phyloP scores from a whole-genome alignment of 2,329 filamentous ascomycete genomes.

The Botrytis hyacinthi region DNA sequence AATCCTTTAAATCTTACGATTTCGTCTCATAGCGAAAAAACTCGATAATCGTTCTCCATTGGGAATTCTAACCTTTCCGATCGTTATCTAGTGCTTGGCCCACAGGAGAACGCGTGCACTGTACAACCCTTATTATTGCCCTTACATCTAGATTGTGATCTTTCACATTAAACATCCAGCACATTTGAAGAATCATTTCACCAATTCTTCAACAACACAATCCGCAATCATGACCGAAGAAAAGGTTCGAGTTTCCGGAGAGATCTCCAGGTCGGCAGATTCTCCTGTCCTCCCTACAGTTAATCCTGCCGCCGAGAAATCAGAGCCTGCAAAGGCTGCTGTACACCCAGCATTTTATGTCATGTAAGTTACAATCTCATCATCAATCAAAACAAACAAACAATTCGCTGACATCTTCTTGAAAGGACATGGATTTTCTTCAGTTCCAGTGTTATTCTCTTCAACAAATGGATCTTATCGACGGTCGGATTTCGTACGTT shows the following conservation, averaged over 20 bases:
- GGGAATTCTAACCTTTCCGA: conserved; percentile 6
- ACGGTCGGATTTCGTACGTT: conserved; percentile 77
- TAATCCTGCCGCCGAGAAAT: conserved; percentile 67
- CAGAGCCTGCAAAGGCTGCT: conserved; percentile 47
- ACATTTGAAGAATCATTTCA: background rate
- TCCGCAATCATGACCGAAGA: conserved; percentile 63
- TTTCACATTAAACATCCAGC: background rate
- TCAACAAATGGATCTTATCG: conserved; percentile 98
- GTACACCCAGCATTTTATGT: conserved; percentile 75
- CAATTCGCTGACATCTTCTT: conserved; percentile 28
- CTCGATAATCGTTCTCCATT: background rate
- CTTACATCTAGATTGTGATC: background rate
- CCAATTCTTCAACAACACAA: background rate
- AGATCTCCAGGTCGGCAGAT: conserved; percentile 59
- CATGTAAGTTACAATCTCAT: conserved; percentile 46
- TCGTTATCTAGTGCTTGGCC: conserved; percentile 22
- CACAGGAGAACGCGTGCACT: conserved; percentile 6
- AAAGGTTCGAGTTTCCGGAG: conserved; percentile 81
- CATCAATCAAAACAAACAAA: background rate
- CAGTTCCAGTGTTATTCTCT: conserved; percentile 92
- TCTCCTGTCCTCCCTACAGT: conserved; percentile 72
- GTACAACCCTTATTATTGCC: background rate
- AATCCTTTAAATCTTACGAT: background rate
- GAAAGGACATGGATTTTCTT: conserved; percentile 83
- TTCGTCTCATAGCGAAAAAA: background rate